phyloP scores from a whole-genome alignment of 352 stramenopile species.

The Phytophthora cactorum region DNA sequence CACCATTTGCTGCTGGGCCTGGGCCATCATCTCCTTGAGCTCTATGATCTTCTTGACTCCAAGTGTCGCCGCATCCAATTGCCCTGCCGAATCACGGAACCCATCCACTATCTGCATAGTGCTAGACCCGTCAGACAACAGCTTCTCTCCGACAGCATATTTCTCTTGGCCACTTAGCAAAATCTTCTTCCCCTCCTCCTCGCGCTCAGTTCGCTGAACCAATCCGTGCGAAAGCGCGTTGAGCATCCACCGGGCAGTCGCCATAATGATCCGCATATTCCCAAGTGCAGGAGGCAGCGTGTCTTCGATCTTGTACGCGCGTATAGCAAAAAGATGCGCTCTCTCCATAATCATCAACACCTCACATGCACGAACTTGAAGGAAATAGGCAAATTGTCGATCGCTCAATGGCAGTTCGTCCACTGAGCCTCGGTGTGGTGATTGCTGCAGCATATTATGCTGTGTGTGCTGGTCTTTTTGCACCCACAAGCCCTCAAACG shows the following conservation, averaged over 20 bases:
- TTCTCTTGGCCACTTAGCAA: conserved; percentile 69
- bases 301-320: conserved; percentile 50
- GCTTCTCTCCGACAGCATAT: conserved; percentile 53
- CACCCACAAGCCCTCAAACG: conserved; percentile 84
- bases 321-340: conserved; percentile 61
- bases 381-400: conserved; percentile 81
- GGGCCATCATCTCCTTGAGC: conserved; percentile 53
- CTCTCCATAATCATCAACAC: conserved; percentile 67
- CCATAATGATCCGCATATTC: conserved; percentile 65
- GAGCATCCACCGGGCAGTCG: conserved; percentile 69
- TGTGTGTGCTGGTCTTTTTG: conserved; percentile 32
- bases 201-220: conserved; percentile 58
- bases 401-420: conserved; percentile 55
- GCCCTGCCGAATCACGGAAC: conserved; percentile 51
- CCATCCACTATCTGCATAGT: conserved; percentile 51
- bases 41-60: conserved; percentile 67
- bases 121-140: conserved; percentile 48
- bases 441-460: conserved; percentile 17
- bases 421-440: conserved; percentile 6
- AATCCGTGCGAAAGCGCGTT: conserved; percentile 72
- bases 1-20: conserved; percentile 49
- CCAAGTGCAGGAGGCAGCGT: conserved; percentile 28
- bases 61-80: conserved; percentile 59
- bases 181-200: conserved; percentile 72
- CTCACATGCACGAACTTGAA: conserved; percentile 80